These are phyloP conservation scores for Lasiodiplodia theobromae DNA, from an alignment of 2,329 filamentous ascomycete species.

Conservation along the genomic window DNA sequence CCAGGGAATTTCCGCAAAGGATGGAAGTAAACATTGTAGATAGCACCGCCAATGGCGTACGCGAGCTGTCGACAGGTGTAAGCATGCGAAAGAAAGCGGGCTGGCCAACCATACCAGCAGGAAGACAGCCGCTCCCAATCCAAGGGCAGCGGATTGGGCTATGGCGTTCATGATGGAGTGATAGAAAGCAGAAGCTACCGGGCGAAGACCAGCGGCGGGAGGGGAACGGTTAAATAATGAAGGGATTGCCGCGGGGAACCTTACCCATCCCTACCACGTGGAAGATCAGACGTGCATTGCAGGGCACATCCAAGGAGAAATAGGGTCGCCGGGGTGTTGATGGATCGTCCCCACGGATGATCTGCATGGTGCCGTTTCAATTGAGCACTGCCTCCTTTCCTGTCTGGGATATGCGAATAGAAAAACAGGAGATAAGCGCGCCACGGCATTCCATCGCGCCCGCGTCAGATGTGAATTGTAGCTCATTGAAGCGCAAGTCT, in stretches of 20 bases:
- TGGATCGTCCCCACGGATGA: slow-evolving; percentile 8
- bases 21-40: slow-evolving; percentile 30
- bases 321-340: not conserved
- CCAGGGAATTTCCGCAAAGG: slow-evolving; percentile 30
- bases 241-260: not conserved
- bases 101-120: not conserved
- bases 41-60: not conserved
- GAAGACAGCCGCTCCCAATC: not conserved
- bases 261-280: not conserved
- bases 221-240: not conserved
- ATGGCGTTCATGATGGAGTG: not conserved
- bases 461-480: not conserved
- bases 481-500: too few relatives aligned
- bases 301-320: slow-evolving; percentile 13
- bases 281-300: not conserved
- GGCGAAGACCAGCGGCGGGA: not conserved
- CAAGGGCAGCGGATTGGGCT: not conserved
- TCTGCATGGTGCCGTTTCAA: slow-evolving; percentile 10
- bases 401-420: not conserved
- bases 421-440: not conserved
- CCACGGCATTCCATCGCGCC: not conserved
- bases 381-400: slow-evolving; percentile 5
- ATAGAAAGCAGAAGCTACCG: not conserved
- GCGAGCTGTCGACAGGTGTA: not conserved
- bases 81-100: not conserved